These are phyloP conservation scores for Trypanosoma cruzi DNA, from an alignment of 208 protist species.

Conservation along the genomic window DNA sequence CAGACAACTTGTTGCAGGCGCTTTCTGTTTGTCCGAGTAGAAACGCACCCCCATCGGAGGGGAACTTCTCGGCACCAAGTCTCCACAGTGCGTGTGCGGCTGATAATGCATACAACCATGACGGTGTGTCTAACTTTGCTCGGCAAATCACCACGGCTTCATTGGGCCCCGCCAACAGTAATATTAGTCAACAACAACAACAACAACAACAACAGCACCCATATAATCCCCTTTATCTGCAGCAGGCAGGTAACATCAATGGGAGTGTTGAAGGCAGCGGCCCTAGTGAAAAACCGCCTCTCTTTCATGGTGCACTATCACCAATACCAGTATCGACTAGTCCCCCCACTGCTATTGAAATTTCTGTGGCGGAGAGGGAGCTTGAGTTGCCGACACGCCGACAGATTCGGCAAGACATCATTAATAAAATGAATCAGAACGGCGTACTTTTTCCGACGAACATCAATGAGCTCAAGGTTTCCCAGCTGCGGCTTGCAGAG, in stretches of 20 bases:
- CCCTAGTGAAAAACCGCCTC: not conserved
- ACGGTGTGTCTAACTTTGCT: not conserved
- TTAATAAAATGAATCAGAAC: slow-evolving; percentile 61
- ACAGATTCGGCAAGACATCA: slow-evolving; percentile 63
- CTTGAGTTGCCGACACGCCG: slow-evolving; percentile 55
- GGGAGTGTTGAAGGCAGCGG: not conserved
- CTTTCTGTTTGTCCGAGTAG: not conserved
- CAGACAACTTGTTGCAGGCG: not conserved
- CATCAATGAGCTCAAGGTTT: slow-evolving; percentile 56
- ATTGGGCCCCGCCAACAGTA: not conserved
- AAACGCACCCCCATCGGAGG: not conserved
- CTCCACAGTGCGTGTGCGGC: too few relatives aligned
- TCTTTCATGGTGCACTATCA: not conserved
- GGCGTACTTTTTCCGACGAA: slow-evolving; percentile 67
- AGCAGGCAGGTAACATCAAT: too few relatives aligned
- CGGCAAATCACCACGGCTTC: not conserved
- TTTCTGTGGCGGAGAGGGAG: slow-evolving; percentile 24
- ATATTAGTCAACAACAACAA: slow-evolving; percentile 9
- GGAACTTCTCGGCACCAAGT: not conserved
- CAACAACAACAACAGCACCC: not conserved
- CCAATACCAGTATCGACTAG: slow-evolving; percentile 10
- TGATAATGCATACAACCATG: not conserved
- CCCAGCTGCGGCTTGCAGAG: slow-evolving; percentile 67
- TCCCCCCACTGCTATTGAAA: not conserved
- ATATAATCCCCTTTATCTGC: too few relatives aligned